A percentile compares a stretch with the other conserved stretches of the same genome.
These are phyloP conservation scores for Phallus indusiatus DNA, from an alignment of 768 basidiomycete species.

Conservation along the genomic window DNA sequence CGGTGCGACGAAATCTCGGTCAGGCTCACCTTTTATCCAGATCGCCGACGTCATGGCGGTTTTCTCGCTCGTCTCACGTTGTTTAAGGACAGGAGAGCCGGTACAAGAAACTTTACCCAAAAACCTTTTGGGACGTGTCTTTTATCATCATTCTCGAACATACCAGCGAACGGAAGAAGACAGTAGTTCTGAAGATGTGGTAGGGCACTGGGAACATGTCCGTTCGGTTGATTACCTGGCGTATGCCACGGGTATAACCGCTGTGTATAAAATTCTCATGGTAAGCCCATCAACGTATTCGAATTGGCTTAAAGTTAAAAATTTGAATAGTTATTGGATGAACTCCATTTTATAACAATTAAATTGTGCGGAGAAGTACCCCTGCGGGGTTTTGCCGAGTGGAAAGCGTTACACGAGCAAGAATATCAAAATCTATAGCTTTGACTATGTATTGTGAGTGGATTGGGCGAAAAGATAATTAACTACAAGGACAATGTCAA, in stretches of 20 bases:
- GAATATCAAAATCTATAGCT: too few relatives aligned
- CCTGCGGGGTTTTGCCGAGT: constrained; percentile 28
- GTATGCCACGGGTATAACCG: constrained; percentile 31
- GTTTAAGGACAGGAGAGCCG: constrained; percentile 35
- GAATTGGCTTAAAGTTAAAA: not conserved
- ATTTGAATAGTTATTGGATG: constrained; percentile 24
- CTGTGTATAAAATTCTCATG: constrained; percentile 27
- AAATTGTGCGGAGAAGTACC: constrained; percentile 33
- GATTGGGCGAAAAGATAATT: too few relatives aligned
- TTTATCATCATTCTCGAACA: constrained; percentile 29
- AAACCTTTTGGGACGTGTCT: constrained; percentile 33
- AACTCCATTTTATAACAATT: constrained; percentile 26
- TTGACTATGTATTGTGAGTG: too few relatives aligned
- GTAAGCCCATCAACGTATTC: constrained; percentile 15
- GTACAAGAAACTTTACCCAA: constrained; percentile 33
- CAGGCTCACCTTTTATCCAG: constrained; percentile 13
- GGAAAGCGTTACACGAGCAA: constrained; percentile 20
- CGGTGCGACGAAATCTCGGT: not conserved
- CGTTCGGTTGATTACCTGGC: constrained; percentile 26
- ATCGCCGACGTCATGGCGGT: constrained; percentile 35
- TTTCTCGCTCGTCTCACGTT: constrained; percentile 34
- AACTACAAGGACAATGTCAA: too few relatives aligned
- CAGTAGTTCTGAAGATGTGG: not conserved
- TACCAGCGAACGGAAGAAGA: constrained; percentile 10
- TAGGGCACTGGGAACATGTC: constrained; percentile 13